Conservation (phyloP, 306 rosid genomes). For the Quercus dentata region DNA sequence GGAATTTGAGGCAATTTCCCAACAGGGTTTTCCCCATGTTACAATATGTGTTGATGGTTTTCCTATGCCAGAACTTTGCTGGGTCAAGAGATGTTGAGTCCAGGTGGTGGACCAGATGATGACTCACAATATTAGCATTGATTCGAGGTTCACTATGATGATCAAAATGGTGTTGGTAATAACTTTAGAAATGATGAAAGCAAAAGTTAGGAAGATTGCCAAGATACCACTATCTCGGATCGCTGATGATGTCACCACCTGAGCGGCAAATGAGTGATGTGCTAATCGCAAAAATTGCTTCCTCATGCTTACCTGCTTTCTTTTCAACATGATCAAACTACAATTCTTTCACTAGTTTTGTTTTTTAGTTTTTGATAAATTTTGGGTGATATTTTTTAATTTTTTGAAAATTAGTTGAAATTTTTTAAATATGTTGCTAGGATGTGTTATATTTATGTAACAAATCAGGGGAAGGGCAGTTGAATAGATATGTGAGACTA, state of each 20-base stretch:
- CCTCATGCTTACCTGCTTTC: constrained; percentile 24
- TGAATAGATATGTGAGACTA: not conserved
- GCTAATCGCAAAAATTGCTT: constrained; percentile 31
- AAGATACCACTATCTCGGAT: constrained; percentile 37
- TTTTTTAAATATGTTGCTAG: no score
- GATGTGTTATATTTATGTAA: not conserved
- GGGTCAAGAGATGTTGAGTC: constrained; percentile 65
- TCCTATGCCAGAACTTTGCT: constrained; percentile 77
- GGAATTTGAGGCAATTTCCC: no score
- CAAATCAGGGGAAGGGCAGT: not conserved
- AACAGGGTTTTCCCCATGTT: constrained; percentile 71
- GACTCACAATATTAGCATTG: constrained; percentile 60
- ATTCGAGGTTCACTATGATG: constrained; percentile 47
- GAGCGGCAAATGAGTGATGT: not conserved
- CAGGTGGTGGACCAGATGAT: constrained; percentile 63
- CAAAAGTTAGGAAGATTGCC: constrained; percentile 63
- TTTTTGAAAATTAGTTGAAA: not conserved
- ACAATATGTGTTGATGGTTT: constrained; percentile 59
- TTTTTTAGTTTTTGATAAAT: not conserved
- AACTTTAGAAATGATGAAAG: constrained; percentile 70
- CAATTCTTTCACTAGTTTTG: constrained; percentile 1
- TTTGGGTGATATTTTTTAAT: not conserved
- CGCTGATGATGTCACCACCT: constrained; percentile 33
- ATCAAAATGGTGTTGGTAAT: constrained; percentile 37
- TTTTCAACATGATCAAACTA: constrained; percentile 2